Conservation (phyloP, 2,329 filamentous ascomycete genomes). For the Aspergillus ochraceus region DNA sequence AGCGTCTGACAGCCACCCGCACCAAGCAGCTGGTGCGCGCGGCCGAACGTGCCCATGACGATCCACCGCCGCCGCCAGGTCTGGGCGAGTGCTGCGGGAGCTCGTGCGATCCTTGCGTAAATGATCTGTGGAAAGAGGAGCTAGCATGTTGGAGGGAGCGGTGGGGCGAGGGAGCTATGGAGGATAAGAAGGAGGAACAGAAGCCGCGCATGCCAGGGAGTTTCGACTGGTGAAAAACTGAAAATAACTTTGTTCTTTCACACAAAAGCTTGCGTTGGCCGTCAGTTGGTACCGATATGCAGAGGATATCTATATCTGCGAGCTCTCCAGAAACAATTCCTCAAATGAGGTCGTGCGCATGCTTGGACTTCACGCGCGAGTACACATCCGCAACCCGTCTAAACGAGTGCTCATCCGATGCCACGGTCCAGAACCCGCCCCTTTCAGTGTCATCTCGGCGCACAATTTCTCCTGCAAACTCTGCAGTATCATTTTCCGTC, state of each 20-base stretch:
- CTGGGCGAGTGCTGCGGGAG: constrained; percentile 38
- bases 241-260: neutral
- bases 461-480: no score
- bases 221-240: constrained; percentile 19
- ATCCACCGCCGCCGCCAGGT: constrained; percentile 34
- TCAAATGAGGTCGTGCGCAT: neutral
- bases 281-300: neutral
- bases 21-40: constrained; percentile 36
- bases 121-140: constrained; percentile 36
- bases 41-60: constrained; percentile 27
- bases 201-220: constrained; percentile 19
- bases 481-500: no score
- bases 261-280: neutral
- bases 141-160: constrained; percentile 34
- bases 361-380: neutral
- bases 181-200: constrained; percentile 12
- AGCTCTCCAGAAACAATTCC: neutral
- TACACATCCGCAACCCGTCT: neutral
- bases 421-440: neutral
- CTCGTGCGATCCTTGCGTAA: constrained; percentile 39
- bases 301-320: neutral
- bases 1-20: constrained; percentile 29
- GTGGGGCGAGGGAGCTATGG: constrained; percentile 28
- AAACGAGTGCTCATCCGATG: neutral
- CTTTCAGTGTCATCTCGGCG: no score